Base-by-base conservation (phyloP, 1,139 yeast species). In the Kodamaea fungicola region DNA sequence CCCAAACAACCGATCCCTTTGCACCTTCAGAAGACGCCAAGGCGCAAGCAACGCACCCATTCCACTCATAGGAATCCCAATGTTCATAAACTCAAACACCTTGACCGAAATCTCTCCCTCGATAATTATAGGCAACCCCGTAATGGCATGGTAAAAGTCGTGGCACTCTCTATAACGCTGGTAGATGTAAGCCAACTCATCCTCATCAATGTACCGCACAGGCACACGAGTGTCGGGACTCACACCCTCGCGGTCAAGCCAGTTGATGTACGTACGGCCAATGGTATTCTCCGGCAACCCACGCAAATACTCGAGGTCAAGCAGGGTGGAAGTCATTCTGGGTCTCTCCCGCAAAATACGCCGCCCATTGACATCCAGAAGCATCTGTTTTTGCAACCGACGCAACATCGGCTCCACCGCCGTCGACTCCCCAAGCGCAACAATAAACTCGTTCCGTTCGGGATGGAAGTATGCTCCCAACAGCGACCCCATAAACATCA, bases 71-170 rank as follows among this genome's bases (percentile, higher is more conserved):
- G 97, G 97, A 33, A 94, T 78, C 2, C 96, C 96, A 42, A 92
- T 76, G 57, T 92, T 92, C 59, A 92, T 84, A 55, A 81, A 95
- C 61, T 92, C 99, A 50, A 94, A 80, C 22, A 90, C 85, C 61
- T 92, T 92, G 21, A 92, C 85, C 0, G 96, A 88, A 35, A 92
- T 84, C 56, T 92, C 99, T 12, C 98, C 99, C 54, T 92, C 98
- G 49, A 94, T 79, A 30, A 86, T 83, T 31, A 90, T 86, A 0
- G 97, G 97, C 37, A 88, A 71, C 7, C 95, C 94, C 0, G 95
- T 84, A 28, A 92, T 72, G 2, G 97, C 88, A 58, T 92, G 99
- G 55, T 89, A 92, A 53, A 92, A 92, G 58, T 92, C 99, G 52
- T 92, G 99, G 55, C 97, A 90, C 56, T 92, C 97, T 37, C 99